Evolutionary conservation across 106 monocot genomes (phyloP).

Genomic region (Allium sativum): DNA sequence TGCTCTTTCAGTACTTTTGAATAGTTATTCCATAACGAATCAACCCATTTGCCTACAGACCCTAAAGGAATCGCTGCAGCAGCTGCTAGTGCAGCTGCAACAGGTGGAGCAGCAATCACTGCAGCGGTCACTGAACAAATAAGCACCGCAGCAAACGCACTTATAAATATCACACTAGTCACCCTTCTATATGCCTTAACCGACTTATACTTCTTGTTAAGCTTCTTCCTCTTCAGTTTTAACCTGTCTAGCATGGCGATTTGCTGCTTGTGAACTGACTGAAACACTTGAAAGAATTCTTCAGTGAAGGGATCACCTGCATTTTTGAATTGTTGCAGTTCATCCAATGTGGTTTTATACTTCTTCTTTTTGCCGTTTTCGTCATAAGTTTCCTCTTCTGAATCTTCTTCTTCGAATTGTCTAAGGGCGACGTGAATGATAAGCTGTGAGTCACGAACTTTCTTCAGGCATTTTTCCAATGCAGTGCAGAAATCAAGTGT

Average conservation of each 20-base stretch:
- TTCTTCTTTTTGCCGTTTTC: slow-evolving; percentile 12
- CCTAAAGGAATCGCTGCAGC: slow-evolving; percentile 52
- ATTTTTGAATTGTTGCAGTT: slow-evolving; percentile 51
- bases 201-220: slow-evolving; percentile 51
- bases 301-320: slow-evolving; percentile 70
- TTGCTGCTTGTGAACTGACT: slow-evolving; percentile 69
- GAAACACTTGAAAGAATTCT: slow-evolving; percentile 64
- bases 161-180: slow-evolving; percentile 54
- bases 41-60: slow-evolving; percentile 84
- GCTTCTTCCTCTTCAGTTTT: slow-evolving; percentile 43
- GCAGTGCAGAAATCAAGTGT: slow-evolving; percentile 86
- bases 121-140: slow-evolving; percentile 89
- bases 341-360: slow-evolving; percentile 54
- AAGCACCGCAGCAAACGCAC: slow-evolving; percentile 50
- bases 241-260: slow-evolving; percentile 61
- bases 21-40: slow-evolving; percentile 62
- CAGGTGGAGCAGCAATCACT: slow-evolving; percentile 61
- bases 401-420: slow-evolving; percentile 45
- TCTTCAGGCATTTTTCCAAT: slow-evolving; percentile 73
- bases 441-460: slow-evolving; percentile 65
- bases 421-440: slow-evolving; percentile 72
- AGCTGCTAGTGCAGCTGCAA: slow-evolving; percentile 65
- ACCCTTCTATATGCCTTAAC: slow-evolving; percentile 60
- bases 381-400: background rate
- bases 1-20: slow-evolving; percentile 38